Evolutionary conservation across 164 flowering plant genomes (phyloP), one percentile per base, ranked within the genome.

Genomic region (Vitis rupestris): DNA sequence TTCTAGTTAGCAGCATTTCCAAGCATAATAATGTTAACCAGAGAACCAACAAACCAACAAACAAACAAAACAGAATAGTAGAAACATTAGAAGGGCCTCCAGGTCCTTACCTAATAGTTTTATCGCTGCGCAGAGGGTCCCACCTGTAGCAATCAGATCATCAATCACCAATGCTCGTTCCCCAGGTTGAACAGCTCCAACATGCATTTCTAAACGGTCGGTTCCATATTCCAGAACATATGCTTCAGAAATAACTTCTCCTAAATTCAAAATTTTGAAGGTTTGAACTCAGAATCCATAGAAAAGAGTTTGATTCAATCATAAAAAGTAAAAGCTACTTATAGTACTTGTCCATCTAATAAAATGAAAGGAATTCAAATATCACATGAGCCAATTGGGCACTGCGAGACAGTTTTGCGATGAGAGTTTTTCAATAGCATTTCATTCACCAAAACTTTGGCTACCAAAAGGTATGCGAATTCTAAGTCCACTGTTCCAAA

Each of bases 111-210:
- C 98, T 74, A 94, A 71, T 66, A 94, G 94, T 31, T 76, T 84
- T 29, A 89, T 87, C 47, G 95, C 94, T 8, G 98, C 98, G 55
- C 86, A 84, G 2, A 94, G 84, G 44, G 98, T 94, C 51, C 98
- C 98, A 14, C 98, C 98, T 3, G 98, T 94, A 31, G 98, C 98
- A 13, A 94, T 90, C 75, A 94, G 72, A 82, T 94, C 98, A 84
- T 94, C 98, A 71, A 94, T 85, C 16, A 94, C 76, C 65, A 94
- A n/a, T 52, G 87, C 91, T 8, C 90, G 86, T 55, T 94, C 98
- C 50, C 94, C 93, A 3, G 87, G 80, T 72, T 85, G 76, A 64
- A 94, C 91, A 53, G 97, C 98, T 49, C 86, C 97, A 61, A 92
- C 85, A 75, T 92, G 97, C 94, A 94, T 92, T 75, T 92, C 94